Base-by-base conservation (phyloP, 164 flowering plant genomes). In the Stephania yunnanensis region DNA sequence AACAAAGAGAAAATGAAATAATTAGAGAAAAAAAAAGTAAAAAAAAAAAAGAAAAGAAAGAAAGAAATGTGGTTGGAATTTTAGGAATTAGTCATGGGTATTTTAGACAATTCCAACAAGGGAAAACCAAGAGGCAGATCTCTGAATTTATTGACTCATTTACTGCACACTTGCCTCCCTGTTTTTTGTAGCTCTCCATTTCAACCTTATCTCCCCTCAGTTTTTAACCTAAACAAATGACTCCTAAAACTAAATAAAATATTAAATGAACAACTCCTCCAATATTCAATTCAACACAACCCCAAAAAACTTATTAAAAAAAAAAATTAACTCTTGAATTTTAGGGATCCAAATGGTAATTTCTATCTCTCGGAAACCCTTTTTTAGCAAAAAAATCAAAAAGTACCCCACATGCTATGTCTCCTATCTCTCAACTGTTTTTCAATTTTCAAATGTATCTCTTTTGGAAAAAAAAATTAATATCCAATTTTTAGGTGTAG, bases 141-240 rank as follows among this genome's bases (percentile, higher is more conserved):
- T 31, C 45, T 30, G 45, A 67, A 30, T 30, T 67, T 67, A 12
- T 30, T 67, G 45, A 67, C 69, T n/a, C 55, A 11, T 65, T 65
- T 65, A 29, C 68, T 65, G 31, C 68, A 71, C 64, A 13, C n/a
- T 50, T 71, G 17, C 63, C 52, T 71, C 7, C 61, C 55, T 71
- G 61, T 50, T 50, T 36, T 36, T 36, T 48, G 46, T 50, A 50
- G 45, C 30, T 29, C 55, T 71, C 19, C 13, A 25, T 5, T 71
- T 50, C 64, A 25, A 5, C 30, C n/a, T n/a, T n/a, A n/a, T 22
- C 68, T 63, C 9, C 7, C 42, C 20, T 4, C 20, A 1, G 3
- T 4, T n/a, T 19, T 63, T 63, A 19, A 63, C 20, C 30, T 22
- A 13, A 65, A 22, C 22, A 65, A 50, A 65, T 6, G 36, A 5